Evolutionary conservation across 2,329 filamentous ascomycete genomes (phyloP).

Genomic region (Alternaria alternata): DNA sequence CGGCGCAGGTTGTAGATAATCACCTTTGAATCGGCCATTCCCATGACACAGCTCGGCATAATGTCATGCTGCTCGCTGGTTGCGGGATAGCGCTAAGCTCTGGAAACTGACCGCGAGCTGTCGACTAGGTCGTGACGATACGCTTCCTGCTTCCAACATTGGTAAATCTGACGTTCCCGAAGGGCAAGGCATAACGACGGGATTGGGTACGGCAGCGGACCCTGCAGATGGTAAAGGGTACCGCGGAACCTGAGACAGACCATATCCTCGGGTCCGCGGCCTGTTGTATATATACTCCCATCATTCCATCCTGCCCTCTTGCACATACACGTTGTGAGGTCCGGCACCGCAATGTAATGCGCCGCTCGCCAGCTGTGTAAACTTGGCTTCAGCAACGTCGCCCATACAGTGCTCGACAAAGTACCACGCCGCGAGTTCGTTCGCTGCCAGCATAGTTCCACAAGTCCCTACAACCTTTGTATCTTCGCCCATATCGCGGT

Average conservation of each 20-base stretch:
- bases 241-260: conserved; percentile 4
- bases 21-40: not conserved
- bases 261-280: not conserved
- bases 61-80: not conserved
- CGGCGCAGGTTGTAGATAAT: not conserved
- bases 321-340: conserved; percentile 7
- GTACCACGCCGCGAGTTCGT: conserved; percentile 13
- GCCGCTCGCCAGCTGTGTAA: conserved; percentile 7
- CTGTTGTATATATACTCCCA: not conserved
- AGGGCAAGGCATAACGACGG: not conserved
- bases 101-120: not conserved
- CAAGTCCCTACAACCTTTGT: conserved; percentile 1
- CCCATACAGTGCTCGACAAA: conserved; percentile 11
- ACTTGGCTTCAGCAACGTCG: conserved; percentile 5
- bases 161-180: not conserved
- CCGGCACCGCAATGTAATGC: conserved; percentile 11
- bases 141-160: not conserved
- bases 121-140: not conserved
- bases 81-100: not conserved
- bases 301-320: conserved; percentile 11
- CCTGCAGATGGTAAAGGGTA: conserved; percentile 5
- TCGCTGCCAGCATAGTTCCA: conserved; percentile 7
- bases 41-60: not conserved
- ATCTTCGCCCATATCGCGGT: conserved; percentile 4
- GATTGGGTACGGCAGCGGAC: not conserved